Evolutionary conservation across 192 early-diverging fungal genomes (phyloP).

Genomic region (Coemansia sp.): DNA sequence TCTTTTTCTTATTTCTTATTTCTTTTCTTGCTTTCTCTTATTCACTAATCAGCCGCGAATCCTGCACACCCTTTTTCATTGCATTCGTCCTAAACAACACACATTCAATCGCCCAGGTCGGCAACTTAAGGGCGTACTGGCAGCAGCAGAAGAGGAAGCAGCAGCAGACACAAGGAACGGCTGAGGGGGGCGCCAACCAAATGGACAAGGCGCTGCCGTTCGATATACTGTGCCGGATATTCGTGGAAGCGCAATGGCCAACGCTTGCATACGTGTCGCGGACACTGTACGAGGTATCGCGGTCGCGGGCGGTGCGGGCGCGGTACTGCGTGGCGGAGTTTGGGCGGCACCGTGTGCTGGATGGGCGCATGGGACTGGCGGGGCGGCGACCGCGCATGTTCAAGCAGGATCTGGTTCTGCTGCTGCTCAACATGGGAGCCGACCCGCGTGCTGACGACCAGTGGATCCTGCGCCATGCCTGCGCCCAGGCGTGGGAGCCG

Average conservation of each 20-base stretch:
- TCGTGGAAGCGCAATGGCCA: conserved; percentile 54
- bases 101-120: neutral
- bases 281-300: conserved; percentile 32
- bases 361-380: conserved; percentile 35
- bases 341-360: conserved; percentile 37
- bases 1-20: no score
- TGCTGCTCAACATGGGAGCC: conserved; percentile 51
- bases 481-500: conserved; percentile 31
- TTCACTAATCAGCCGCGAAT: no score
- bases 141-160: conserved; percentile 1
- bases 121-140: neutral
- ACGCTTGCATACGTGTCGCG: conserved; percentile 43
- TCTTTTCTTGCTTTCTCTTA: no score
- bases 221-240: conserved; percentile 47
- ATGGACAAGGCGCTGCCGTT: conserved; percentile 43
- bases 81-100: no score
- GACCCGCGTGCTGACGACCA: conserved; percentile 51
- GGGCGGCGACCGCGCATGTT: conserved; percentile 36
- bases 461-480: conserved; percentile 53
- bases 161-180: neutral
- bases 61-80: no score
- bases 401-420: conserved; percentile 34
- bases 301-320: conserved; percentile 36
- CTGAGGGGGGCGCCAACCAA: neutral
- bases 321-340: conserved; percentile 48